Base-by-base conservation (phyloP, 345 rosid species). In the Pugionium dolabratum region DNA sequence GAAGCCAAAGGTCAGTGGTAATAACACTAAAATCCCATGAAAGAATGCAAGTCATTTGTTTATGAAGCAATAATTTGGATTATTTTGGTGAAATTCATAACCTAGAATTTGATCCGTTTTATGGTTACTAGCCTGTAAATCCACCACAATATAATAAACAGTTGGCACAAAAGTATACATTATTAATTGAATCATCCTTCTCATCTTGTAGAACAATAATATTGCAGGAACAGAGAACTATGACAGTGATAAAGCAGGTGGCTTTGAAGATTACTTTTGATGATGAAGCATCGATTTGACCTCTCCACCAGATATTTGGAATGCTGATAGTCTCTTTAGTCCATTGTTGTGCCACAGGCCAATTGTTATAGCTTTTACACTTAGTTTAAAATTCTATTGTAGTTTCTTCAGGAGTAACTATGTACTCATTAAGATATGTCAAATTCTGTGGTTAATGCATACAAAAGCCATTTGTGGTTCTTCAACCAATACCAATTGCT, bases 191-290 rank as follows among this genome's bases (percentile, higher is more conserved):
- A 40, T 40, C 48, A 62, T 53, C 40, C 59, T 54, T 62, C 70
- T 74, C 58, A 67, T 67, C 58, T 41, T 49, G 69, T 69, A 62
- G 73, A 73, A 65, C 76, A 36, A 54, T 68, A 57, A 75, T 69
- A 27, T 53, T 79, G 82, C 91, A 89, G 98, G 90, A 67, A 62
- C 83, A 9, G 85, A 72, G 53, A 76, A 72, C 54, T 61, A 55
- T 60, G 83, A 78, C 25, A 76, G 71, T 67, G 89, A 79, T 47
- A 87, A 80, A 75, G 92, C 81, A 54, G 86, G 91, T 5, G 88
- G 85, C 31, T 89, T 92, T 70, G 98, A 84, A 61, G 96, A 89
- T 70, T 89, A 77, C 85, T 92, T 89, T 76, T 89, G 82, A 82
- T 72, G 77, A 36, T 32, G 74, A 72, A 58, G 49, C 48, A 9